Percentiles rank a stretch among this genome's conserved stretches.
Evolutionary conservation across 2,329 filamentous ascomycete species (phyloP).

Genomic region (Aspergillus calidoustus): DNA sequence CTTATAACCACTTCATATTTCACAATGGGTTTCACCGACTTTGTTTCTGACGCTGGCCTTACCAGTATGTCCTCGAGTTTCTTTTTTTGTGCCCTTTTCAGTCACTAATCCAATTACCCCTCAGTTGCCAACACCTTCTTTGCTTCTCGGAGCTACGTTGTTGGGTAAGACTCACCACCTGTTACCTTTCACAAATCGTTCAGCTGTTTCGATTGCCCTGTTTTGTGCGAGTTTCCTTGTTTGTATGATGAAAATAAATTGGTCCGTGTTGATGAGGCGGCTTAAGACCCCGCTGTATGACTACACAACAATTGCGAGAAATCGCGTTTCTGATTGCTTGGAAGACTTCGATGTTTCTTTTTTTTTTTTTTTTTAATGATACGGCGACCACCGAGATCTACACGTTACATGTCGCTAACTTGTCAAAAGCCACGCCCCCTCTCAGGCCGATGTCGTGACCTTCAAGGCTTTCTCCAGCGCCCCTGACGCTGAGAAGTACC

Average conservation of each 20-base stretch:
- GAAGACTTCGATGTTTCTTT: constrained; percentile 19
- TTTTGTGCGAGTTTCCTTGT: constrained; percentile 23
- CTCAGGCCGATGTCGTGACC: constrained; percentile 93
- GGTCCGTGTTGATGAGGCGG: constrained; percentile 95
- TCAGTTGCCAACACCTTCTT: constrained; percentile 51
- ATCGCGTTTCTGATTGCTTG: constrained; percentile 73
- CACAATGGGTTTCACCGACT: constrained; percentile 70
- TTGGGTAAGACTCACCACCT: constrained; percentile 66
- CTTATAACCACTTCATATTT: constrained; percentile 29
- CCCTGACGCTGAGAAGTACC: constrained; percentile 85
- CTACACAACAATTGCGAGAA: constrained; percentile 72
- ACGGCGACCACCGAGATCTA: background rate
- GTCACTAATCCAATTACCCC: constrained; percentile 40
- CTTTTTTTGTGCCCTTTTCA: constrained; percentile 25
- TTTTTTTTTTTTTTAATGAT: too few species aligned
- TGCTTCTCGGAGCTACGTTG: constrained; percentile 74
- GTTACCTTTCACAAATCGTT: constrained; percentile 28
- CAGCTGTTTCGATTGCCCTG: constrained; percentile 22
- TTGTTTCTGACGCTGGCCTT: constrained; percentile 66
- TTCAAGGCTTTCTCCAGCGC: constrained; percentile 84
- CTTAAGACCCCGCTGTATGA: constrained; percentile 88
- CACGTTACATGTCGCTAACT: constrained; percentile 19
- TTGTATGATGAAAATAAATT: constrained; percentile 80
- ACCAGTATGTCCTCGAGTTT: constrained; percentile 54
- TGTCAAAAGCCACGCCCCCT: constrained; percentile 63